phyloP scores from a whole-genome alignment of 2,329 filamentous ascomycete species.

The Trichoderma oligosporum region DNA sequence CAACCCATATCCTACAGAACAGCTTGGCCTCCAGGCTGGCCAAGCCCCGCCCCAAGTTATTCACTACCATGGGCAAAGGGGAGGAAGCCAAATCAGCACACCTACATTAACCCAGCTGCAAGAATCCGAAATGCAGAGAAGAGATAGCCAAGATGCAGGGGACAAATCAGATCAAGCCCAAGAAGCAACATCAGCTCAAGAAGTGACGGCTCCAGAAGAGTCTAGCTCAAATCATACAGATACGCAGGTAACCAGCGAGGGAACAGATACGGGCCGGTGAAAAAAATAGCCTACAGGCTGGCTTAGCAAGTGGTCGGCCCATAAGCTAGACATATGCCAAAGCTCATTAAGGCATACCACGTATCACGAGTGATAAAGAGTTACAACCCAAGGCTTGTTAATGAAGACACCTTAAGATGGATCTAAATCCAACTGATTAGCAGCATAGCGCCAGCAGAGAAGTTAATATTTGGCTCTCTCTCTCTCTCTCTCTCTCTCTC shows the following conservation, averaged over 20 bases:
- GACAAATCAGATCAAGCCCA: conserved; percentile 39
- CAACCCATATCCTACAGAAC: conserved; percentile 63
- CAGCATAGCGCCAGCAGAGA: not conserved
- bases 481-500: no score
- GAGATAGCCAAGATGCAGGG: conserved; percentile 47
- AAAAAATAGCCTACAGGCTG: not conserved
- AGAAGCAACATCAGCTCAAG: no score
- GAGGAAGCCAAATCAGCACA: conserved; percentile 64
- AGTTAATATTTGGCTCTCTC: conserved; percentile 20
- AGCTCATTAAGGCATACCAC: not conserved
- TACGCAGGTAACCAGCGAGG: conserved; percentile 18
- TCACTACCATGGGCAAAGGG: conserved; percentile 63
- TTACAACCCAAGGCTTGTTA: not conserved
- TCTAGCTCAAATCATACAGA: conserved; percentile 23
- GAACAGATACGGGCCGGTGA: conserved; percentile 30
- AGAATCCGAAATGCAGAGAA: conserved; percentile 44
- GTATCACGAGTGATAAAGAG: conserved; percentile 16
- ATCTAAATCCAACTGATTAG: not conserved
- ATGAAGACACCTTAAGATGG: not conserved
- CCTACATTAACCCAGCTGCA: conserved; percentile 54
- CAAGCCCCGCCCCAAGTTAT: conserved; percentile 63
- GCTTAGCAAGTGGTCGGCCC: not conserved
- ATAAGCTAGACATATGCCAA: not conserved
- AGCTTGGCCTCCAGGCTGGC: conserved; percentile 58
- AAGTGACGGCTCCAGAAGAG: conserved; percentile 38